phyloP scores from a whole-genome alignment of 1,139 yeast genomes.

The Scheffersomyces illinoinensis region DNA sequence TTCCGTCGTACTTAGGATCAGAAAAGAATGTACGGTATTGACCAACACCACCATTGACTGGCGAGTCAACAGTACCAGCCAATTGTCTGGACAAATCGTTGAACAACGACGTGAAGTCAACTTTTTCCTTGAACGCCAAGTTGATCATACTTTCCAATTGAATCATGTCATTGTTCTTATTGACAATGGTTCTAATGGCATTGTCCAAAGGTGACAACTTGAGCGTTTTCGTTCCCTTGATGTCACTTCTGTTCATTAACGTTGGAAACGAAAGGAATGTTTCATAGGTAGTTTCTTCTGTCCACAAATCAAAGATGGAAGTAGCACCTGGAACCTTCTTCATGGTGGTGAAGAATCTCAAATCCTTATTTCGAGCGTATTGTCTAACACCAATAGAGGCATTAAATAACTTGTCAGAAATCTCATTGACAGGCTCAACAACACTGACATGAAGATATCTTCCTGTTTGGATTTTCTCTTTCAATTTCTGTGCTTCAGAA shows the following conservation, averaged over 20 bases:
- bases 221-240: conserved; percentile 51
- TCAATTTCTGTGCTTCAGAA: conserved; percentile 55
- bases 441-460: conserved; percentile 71
- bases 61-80: conserved; percentile 89
- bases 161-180: conserved; percentile 71
- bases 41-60: conserved; percentile 91
- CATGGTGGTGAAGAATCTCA: conserved; percentile 67
- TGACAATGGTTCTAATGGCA: conserved; percentile 67
- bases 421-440: conserved; percentile 67
- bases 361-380: conserved; percentile 70
- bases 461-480: conserved; percentile 60
- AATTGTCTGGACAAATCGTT: conserved; percentile 74
- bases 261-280: conserved; percentile 83
- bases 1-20: conserved; percentile 35
- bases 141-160: conserved; percentile 67
- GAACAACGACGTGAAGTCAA: conserved; percentile 51
- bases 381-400: conserved; percentile 62
- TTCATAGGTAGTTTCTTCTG: conserved; percentile 81
- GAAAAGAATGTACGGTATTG: conserved; percentile 73
- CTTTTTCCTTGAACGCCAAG: conserved; percentile 55
- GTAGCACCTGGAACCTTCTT: conserved; percentile 76
- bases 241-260: conserved; percentile 81
- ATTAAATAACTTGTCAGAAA: conserved; percentile 47
- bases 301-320: conserved; percentile 79
- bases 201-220: conserved; percentile 84